Percentiles rank a stretch among this genome's conserved stretches.
phyloP scores from a whole-genome alignment of 2,329 filamentous ascomycete genomes.

The Allantophomopsis cytisporea region DNA sequence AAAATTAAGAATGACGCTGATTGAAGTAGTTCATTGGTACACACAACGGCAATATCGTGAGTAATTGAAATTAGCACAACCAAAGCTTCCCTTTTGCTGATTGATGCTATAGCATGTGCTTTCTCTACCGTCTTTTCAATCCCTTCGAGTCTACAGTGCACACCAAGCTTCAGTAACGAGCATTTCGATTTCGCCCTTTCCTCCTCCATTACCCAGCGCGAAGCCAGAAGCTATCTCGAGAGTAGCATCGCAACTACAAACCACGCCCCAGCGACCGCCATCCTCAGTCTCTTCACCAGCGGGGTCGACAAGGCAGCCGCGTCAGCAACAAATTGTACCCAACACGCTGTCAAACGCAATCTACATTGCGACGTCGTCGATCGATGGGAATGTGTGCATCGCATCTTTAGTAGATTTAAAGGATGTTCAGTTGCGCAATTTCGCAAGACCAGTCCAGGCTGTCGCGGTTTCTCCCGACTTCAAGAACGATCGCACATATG shows the following conservation, averaged over 20 bases:
- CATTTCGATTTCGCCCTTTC: conserved; percentile 81
- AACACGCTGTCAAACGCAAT: conserved; percentile 80
- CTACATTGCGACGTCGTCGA: conserved; percentile 83
- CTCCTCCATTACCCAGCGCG: conserved; percentile 36
- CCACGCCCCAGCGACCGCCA: conserved; percentile 18
- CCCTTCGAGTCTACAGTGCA: conserved; percentile 77
- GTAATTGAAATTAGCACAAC: conserved; percentile 19
- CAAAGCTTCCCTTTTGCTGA: conserved; percentile 14
- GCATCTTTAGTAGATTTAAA: conserved; percentile 76
- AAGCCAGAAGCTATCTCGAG: conserved; percentile 22
- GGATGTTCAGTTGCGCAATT: conserved; percentile 85
- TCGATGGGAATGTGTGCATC: conserved; percentile 91
- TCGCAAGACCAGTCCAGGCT: conserved; percentile 81
- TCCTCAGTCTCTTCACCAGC: conserved; percentile 30
- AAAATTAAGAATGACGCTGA: conserved; percentile 14
- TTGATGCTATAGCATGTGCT: conserved; percentile 56
- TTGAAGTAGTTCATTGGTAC: conserved; percentile 67
- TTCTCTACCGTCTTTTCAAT: conserved; percentile 67
- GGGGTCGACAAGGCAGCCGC: conserved; percentile 32
- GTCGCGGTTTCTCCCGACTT: conserved; percentile 93
- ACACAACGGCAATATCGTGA: conserved; percentile 90
- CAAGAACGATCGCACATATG: conserved; percentile 74
- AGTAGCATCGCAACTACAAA: conserved; percentile 15
- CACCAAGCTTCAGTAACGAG: conserved; percentile 85
- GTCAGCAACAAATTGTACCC: conserved; percentile 42